A percentile compares a stretch with the other conserved stretches of the same genome.
phyloP scores from a whole-genome alignment of 176 grass and related monocot genomes.

The Alloteropsis semialata region DNA sequence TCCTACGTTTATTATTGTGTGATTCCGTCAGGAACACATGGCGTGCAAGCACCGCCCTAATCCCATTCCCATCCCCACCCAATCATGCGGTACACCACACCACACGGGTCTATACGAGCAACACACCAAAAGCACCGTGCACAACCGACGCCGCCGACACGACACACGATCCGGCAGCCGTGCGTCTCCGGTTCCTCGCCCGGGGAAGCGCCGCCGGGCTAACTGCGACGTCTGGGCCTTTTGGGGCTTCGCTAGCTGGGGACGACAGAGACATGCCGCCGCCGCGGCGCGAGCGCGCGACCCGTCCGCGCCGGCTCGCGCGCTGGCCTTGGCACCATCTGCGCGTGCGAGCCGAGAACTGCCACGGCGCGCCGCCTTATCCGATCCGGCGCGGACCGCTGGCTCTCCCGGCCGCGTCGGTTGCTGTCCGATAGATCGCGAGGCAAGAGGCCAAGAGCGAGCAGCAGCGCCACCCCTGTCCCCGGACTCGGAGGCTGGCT shows the following conservation, averaged over 20 bases:
- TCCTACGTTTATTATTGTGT: not conserved
- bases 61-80: not conserved
- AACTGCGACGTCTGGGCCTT: not conserved
- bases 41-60: not conserved
- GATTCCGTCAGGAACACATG: not conserved
- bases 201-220: not conserved
- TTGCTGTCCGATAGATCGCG: not conserved
- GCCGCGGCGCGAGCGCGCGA: too few relatives aligned
- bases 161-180: not conserved
- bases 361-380: not conserved
- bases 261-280: not conserved
- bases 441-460: too few relatives aligned
- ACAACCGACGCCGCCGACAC: not conserved
- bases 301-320: not conserved
- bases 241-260: not conserved
- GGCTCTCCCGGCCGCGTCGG: not conserved
- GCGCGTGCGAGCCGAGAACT: not conserved
- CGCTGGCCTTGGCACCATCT: too few relatives aligned
- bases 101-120: not conserved
- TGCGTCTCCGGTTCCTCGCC: not conserved
- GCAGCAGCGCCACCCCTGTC: not conserved
- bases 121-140: not conserved
- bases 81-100: not conserved
- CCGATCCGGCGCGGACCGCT: not conserved
- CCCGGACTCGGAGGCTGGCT: not conserved